These are phyloP conservation scores for Flaveria ramosissima DNA, from an alignment of 129 eudicot genomes.

Conservation along the genomic window DNA sequence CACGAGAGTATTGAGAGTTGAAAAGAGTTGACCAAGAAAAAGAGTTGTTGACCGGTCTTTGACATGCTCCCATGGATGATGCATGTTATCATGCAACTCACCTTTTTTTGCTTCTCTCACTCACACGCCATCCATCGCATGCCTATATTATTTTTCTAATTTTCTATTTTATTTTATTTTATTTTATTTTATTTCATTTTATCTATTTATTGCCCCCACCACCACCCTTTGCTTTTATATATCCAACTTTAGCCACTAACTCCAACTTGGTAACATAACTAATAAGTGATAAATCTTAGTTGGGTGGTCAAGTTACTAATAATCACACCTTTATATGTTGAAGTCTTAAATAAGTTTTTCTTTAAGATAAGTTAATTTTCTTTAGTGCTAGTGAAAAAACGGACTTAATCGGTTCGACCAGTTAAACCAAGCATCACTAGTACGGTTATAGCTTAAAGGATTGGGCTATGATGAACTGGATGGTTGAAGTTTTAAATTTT, in stretches of 20 bases:
- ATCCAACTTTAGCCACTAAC: slow-evolving; percentile 19
- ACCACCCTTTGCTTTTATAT: slow-evolving; percentile 7
- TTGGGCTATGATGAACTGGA: background rate
- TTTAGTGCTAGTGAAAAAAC: background rate
- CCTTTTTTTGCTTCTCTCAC: slow-evolving; percentile 27
- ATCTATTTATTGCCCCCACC: no score
- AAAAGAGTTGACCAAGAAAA: slow-evolving; percentile 36
- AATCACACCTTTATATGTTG: background rate
- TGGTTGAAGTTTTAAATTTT: background rate
- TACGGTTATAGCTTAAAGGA: background rate
- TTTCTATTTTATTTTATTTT: background rate
- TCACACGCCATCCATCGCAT: slow-evolving; percentile 41
- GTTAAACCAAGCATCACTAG: background rate
- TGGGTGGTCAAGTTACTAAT: no score
- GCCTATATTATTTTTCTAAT: slow-evolving; percentile 16
- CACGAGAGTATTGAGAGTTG: slow-evolving; percentile 24
- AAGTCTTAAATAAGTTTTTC: background rate
- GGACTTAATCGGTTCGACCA: background rate
- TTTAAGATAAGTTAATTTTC: background rate
- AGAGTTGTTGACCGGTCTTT: slow-evolving; percentile 42
- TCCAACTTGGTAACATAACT: no score
- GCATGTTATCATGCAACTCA: slow-evolving; percentile 34
- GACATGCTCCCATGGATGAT: slow-evolving; percentile 34
- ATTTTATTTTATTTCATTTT: no score
- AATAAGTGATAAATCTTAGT: no score